These are phyloP conservation scores for Naegleria gruberi DNA, from an alignment of 208 protist species.

Conservation along the genomic window DNA sequence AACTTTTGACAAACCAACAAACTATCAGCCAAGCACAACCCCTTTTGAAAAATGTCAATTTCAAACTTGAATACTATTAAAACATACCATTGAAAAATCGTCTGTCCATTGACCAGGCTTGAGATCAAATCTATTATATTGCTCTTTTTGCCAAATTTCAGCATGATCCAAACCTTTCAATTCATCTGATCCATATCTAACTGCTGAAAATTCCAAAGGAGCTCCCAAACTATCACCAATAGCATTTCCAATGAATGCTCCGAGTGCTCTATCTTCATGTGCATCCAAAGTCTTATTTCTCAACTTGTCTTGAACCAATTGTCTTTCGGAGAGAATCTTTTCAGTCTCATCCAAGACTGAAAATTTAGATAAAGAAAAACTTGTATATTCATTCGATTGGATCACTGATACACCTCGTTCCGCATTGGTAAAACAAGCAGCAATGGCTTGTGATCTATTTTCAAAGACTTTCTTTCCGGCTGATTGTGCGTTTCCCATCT, in stretches of 20 bases:
- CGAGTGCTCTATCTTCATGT: slow-evolving; percentile 18
- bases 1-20: slow-evolving; percentile 27
- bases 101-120: slow-evolving; percentile 43
- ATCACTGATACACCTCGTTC: not conserved
- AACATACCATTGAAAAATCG: slow-evolving; percentile 35
- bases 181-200: slow-evolving; percentile 24
- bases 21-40: slow-evolving; percentile 35
- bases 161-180: slow-evolving; percentile 23
- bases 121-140: slow-evolving; percentile 32
- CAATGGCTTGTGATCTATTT: not conserved
- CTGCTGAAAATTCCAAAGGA: slow-evolving; percentile 28
- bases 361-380: not conserved
- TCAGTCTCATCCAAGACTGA: not conserved
- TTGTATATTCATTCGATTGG: not conserved
- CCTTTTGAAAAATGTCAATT: too few species aligned
- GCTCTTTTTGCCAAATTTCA: slow-evolving; percentile 14
- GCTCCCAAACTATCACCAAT: slow-evolving; percentile 30
- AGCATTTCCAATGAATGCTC: slow-evolving; percentile 22
- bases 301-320: not conserved
- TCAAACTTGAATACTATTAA: too few species aligned
- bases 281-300: not conserved
- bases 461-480: not conserved
- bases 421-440: not conserved
- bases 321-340: not conserved
- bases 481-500: not conserved